Evolutionary conservation across 108 stramenopile genomes (phyloP).

Genomic region (Cyclotella baltica): DNA sequence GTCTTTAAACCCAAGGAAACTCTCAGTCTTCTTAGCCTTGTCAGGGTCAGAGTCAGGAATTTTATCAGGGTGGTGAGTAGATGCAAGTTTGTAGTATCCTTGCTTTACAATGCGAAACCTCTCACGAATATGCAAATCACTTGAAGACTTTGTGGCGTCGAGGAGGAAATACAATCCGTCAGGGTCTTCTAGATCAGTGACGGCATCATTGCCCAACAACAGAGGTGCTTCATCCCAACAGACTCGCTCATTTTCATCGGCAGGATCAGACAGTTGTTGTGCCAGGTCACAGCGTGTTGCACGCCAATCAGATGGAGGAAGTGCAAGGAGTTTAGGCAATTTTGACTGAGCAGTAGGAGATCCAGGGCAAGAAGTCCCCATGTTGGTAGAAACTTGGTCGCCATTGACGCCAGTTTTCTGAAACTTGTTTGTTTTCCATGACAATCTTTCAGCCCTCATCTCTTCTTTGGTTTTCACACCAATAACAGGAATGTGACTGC

Average conservation of each 20-base stretch:
- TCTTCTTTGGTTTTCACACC: too few species aligned
- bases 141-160: not conserved
- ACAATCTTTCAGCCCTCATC: too few species aligned
- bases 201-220: not conserved
- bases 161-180: not conserved
- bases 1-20: not conserved
- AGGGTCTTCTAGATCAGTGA: constrained; percentile 3
- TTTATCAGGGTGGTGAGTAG: not conserved
- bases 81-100: not conserved
- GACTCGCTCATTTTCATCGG: not conserved
- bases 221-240: constrained; percentile 8
- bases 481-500: too few species aligned
- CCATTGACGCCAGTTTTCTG: too few species aligned
- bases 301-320: constrained; percentile 23
- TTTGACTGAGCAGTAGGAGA: too few species aligned
- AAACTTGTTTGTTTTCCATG: too few species aligned
- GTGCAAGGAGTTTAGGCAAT: constrained; percentile 6
- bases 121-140: not conserved
- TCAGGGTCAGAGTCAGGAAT: not conserved
- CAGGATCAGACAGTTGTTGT: not conserved
- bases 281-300: not conserved
- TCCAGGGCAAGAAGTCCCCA: too few species aligned
- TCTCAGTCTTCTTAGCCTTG: not conserved
- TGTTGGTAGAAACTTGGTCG: too few species aligned
- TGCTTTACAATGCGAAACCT: not conserved